Percentiles rank a stretch among this genome's conserved stretches.
Conservation (phyloP, 192 early-diverging fungal genomes). For the Anaeromyces robustus region DNA sequence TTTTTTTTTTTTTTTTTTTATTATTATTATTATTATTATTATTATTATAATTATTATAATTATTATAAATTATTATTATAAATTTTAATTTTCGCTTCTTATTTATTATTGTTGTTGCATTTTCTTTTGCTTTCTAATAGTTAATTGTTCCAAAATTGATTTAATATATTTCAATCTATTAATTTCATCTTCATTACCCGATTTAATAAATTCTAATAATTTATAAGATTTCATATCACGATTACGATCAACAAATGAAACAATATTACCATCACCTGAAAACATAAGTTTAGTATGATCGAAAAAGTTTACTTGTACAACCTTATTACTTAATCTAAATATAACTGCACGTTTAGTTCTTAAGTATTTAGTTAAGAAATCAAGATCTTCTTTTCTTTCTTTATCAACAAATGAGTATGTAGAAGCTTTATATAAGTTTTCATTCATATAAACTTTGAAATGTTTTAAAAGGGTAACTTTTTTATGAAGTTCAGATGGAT, state of each 20-base stretch:
- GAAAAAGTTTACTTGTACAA: constrained; percentile 56
- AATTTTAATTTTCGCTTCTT: neutral
- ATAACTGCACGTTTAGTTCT: constrained; percentile 41
- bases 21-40: too few species aligned
- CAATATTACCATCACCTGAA: constrained; percentile 24
- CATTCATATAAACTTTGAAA: constrained; percentile 46
- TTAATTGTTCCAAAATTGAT: neutral
- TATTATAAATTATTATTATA: too few species aligned
- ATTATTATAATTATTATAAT: too few species aligned
- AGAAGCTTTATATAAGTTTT: constrained; percentile 20
- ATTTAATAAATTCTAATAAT: neutral
- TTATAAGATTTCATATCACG: neutral
- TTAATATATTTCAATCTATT: neutral
- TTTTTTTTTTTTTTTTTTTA: too few species aligned
- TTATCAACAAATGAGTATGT: neutral
- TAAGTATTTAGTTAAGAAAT: constrained; percentile 52
- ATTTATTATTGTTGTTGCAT: neutral
- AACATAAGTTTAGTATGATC: constrained; percentile 59
- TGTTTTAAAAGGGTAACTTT: constrained; percentile 40
- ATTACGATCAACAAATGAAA: constrained; percentile 40
- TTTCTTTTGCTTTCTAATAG: neutral
- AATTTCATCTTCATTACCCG: neutral
- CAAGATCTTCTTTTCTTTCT: constrained; percentile 6
- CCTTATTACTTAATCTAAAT: constrained; percentile 49
- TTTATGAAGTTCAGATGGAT: constrained; percentile 33